A percentile compares a stretch with the other conserved stretches of the same genome.
Conservation (phyloP, 179 eudicot species). For the Actinidia chinensis region DNA sequence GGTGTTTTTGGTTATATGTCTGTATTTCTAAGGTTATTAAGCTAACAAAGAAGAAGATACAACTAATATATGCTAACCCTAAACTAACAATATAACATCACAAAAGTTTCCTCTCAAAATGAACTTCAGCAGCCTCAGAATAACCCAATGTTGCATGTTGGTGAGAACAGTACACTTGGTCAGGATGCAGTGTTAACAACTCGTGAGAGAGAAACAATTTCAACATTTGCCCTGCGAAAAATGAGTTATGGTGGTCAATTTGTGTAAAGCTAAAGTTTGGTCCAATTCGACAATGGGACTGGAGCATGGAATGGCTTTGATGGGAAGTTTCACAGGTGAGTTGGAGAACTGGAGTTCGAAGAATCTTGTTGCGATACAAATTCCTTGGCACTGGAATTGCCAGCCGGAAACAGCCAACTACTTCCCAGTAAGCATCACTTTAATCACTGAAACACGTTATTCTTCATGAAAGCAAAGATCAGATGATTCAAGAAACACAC, state of each 20-base stretch:
- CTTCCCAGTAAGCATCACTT: slow-evolving; percentile 38
- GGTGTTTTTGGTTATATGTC: too few relatives aligned
- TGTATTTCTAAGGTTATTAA: too few relatives aligned
- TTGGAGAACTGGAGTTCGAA: slow-evolving; percentile 26
- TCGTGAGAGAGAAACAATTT: slow-evolving; percentile 26
- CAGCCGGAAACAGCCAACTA: slow-evolving; percentile 31
- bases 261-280: slow-evolving; percentile 37
- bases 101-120: slow-evolving; percentile 24
- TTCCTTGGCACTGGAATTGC: slow-evolving; percentile 31
- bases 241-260: slow-evolving; percentile 32
- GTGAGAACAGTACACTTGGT: too few relatives aligned
- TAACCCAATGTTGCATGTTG: slow-evolving; percentile 35
- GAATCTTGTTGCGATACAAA: slow-evolving; percentile 30
- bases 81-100: too few relatives aligned
- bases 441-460: slow-evolving; percentile 55
- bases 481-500: slow-evolving; percentile 40
- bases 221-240: slow-evolving; percentile 19
- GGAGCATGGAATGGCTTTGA: slow-evolving; percentile 22
- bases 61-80: too few relatives aligned
- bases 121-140: slow-evolving; percentile 30
- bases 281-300: slow-evolving; percentile 34
- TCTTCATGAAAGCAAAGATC: slow-evolving; percentile 39
- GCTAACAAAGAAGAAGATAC: too few relatives aligned
- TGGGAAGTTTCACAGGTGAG: slow-evolving; percentile 30
- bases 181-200: slow-evolving; percentile 25